Base-by-base conservation (phyloP, 805 yeast species). In the Candida germanica region DNA sequence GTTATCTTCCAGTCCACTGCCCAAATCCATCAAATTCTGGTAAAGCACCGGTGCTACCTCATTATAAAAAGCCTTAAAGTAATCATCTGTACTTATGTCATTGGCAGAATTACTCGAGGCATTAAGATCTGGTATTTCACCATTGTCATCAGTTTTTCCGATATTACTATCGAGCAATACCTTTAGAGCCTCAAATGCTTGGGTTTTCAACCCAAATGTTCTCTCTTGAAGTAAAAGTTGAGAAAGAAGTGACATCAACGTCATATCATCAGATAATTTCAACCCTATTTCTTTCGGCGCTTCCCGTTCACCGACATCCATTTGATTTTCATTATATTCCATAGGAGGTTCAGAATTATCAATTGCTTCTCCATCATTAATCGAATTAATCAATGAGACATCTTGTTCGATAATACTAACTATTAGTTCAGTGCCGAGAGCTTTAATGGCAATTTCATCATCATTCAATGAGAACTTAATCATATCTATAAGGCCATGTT, bases 391-490 rank as follows among this genome's bases (percentile, higher is more conserved):
- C 26, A 85, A 57, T 11, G 79, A 58, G 7, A 85, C 80, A 51
- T 88, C 96, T 48, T 85, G 91, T 40, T 89, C 96, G 17, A 89
- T 81, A 4, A 88, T 80, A 1, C 87, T 68, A 6, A 85, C 83
- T 11, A 89, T 73, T 6, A 87, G 61, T 52, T 91, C 97, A 0
- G 93, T 80, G 0, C 95, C 94, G 15, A 84, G 53, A 2, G 80
- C 77, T 38, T 91, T 66, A 7, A 78, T 70, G 3, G 67, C 65
- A 26, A 65, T 56, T 2, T 59, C 59, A 1, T 61, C 54, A 47
- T 77, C 81, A 17, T 67, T 64, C 35, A 91, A 69, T 0, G 96
- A 91, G 66, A 78, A 87, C 26, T 74, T 71, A 16, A 91, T 66
- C 60, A 86, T 75, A 39, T 71, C 71, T 46, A 87, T 77, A 15